phyloP scores from a whole-genome alignment of 2,329 filamentous ascomycete genomes.

The Talaromyces sp. region DNA sequence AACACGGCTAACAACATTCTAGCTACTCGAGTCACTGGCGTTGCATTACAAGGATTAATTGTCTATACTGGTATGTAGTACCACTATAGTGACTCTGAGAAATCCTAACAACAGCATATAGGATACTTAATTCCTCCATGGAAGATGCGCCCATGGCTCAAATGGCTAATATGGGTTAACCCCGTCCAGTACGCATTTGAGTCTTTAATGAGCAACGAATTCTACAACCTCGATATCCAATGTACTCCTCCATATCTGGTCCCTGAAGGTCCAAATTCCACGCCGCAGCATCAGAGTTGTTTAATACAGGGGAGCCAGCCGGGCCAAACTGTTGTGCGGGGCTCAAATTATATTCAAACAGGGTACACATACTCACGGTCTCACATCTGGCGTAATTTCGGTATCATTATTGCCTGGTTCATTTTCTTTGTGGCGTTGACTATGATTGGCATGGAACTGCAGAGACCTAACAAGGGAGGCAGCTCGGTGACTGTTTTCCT shows the following conservation, averaged over 20 bases:
- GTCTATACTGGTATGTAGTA: constrained; percentile 49
- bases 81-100: neutral
- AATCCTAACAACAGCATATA: constrained; percentile 15
- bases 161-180: constrained; percentile 61
- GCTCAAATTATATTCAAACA: constrained; percentile 51
- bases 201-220: constrained; percentile 65
- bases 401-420: constrained; percentile 73
- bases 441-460: constrained; percentile 70
- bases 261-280: constrained; percentile 45
- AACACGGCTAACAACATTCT: constrained; percentile 14
- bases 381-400: constrained; percentile 69
- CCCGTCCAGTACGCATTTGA: constrained; percentile 68
- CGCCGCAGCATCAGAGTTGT: constrained; percentile 53
- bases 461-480: constrained; percentile 76
- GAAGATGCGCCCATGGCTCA: constrained; percentile 60
- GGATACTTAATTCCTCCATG: constrained; percentile 60
- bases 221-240: constrained; percentile 52
- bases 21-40: constrained; percentile 46
- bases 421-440: constrained; percentile 70
- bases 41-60: constrained; percentile 47
- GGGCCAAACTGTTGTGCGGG: constrained; percentile 49
- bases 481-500: constrained; percentile 59
- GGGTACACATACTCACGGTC: constrained; percentile 52
- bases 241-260: constrained; percentile 55
- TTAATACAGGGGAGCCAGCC: constrained; percentile 53